phyloP scores from a whole-genome alignment of 768 basidiomycete species.

The Rhizopogon vesiculosus region DNA sequence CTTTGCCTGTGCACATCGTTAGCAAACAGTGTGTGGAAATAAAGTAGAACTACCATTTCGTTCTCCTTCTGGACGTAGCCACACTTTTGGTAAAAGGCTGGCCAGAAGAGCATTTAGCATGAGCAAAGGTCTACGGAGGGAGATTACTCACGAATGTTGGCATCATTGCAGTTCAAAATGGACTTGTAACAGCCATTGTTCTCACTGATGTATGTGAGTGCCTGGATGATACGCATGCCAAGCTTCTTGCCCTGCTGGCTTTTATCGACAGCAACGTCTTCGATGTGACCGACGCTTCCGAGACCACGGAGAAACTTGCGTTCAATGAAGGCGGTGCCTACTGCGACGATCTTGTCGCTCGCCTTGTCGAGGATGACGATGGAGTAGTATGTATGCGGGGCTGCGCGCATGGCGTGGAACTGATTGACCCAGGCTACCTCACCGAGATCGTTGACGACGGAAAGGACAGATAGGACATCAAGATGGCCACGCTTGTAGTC shows the following conservation, averaged over 20 bases:
- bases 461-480: conserved; percentile 68
- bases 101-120: conserved; percentile 5
- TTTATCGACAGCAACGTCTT: conserved; percentile 94
- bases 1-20: conserved; percentile 40
- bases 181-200: conserved; percentile 88
- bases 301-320: conserved; percentile 88
- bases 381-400: conserved; percentile 69
- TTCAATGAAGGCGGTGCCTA: conserved; percentile 84
- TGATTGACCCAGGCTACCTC: conserved; percentile 65
- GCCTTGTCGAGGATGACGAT: conserved; percentile 77
- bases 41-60: conserved; percentile 69
- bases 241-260: conserved; percentile 88
- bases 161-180: conserved; percentile 90
- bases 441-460: conserved; percentile 64
- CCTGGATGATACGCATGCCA: conserved; percentile 82
- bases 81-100: conserved; percentile 97
- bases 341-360: conserved; percentile 76
- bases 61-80: conserved; percentile 87
- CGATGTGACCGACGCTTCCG: conserved; percentile 92
- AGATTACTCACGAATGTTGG: conserved; percentile 78
- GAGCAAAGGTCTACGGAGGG: background rate
- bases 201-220: conserved; percentile 82
- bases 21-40: background rate
- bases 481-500: conserved; percentile 85
- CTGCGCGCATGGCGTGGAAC: conserved; percentile 55